Evolutionary conservation across 176 grass and related monocot genomes (phyloP).

Genomic region (Phoenix roebelenii): DNA sequence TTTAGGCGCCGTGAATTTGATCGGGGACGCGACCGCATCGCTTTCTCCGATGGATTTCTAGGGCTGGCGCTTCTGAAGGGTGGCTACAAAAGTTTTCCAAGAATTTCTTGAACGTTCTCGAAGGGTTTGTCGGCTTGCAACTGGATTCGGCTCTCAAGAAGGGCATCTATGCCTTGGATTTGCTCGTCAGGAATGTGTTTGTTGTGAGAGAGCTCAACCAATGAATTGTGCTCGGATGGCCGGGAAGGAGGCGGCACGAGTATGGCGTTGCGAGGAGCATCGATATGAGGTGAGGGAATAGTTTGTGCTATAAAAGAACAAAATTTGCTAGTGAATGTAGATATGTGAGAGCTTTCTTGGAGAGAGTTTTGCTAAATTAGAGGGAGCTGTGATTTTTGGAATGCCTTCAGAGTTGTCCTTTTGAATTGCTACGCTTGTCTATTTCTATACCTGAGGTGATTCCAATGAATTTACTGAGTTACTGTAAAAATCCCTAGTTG

Average conservation of each 20-base stretch:
- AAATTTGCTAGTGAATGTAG: constrained; percentile 1
- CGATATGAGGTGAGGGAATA: constrained; percentile 3
- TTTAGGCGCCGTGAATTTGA: constrained; percentile 37
- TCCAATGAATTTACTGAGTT: constrained; percentile 22
- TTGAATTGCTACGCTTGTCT: constrained; percentile 45
- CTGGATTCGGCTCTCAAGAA: constrained; percentile 57
- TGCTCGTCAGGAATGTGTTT: constrained; percentile 54
- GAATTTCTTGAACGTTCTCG: constrained; percentile 61
- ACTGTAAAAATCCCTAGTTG: background rate
- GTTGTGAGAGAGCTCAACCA: constrained; percentile 45
- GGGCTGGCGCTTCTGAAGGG: constrained; percentile 51
- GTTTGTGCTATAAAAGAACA: constrained; percentile 14
- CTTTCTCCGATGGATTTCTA: constrained; percentile 23
- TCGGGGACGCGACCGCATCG: constrained; percentile 33
- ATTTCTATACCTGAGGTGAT: constrained; percentile 33
- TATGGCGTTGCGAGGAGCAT: background rate
- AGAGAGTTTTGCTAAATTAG: background rate
- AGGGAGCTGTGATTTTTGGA: constrained; percentile 18
- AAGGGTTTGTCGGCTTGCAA: constrained; percentile 72
- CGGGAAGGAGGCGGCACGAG: background rate
- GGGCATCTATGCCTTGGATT: constrained; percentile 53
- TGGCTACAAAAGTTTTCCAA: constrained; percentile 48
- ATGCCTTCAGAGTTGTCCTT: constrained; percentile 10
- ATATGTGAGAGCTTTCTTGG: background rate
- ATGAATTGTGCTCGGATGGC: constrained; percentile 32